phyloP scores from a whole-genome alignment of 805 yeast genomes.

The Ogataea glucozyma region DNA sequence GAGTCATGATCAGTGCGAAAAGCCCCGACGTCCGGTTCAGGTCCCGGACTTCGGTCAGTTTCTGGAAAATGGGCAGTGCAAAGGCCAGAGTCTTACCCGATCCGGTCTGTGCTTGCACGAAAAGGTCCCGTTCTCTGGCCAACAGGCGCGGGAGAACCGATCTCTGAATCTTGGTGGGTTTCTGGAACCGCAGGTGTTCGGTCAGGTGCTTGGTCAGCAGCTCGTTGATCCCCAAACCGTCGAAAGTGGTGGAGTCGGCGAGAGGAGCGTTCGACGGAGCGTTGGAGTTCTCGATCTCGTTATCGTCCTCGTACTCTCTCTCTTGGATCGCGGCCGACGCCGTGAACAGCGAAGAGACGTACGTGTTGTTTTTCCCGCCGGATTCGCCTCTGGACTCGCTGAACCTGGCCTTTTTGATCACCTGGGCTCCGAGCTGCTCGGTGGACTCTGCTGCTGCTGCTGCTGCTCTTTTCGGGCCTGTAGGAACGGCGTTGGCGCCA shows the following conservation, averaged over 20 bases:
- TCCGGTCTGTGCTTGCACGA: conserved; percentile 97
- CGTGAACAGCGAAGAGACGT: conserved; percentile 84
- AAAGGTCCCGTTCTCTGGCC: conserved; percentile 58
- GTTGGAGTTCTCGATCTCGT: conserved; percentile 28
- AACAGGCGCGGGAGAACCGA: conserved; percentile 68
- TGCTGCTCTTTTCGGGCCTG: not conserved
- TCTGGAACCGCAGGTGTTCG: conserved; percentile 52
- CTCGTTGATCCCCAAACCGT: conserved; percentile 66
- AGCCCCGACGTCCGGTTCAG: conserved; percentile 72
- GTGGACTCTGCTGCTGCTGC: conserved; percentile 12
- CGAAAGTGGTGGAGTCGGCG: conserved; percentile 65
- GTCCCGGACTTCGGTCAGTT: conserved; percentile 57
- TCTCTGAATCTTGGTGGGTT: conserved; percentile 88
- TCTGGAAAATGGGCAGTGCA: conserved; percentile 76
- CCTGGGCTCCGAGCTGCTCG: conserved; percentile 24
- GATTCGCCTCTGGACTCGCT: conserved; percentile 50
- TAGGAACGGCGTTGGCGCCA: too few species aligned
- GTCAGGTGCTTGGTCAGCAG: conserved; percentile 54
- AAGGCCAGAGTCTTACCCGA: conserved; percentile 96
- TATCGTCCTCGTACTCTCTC: conserved; percentile 37
- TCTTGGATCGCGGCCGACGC: conserved; percentile 56
- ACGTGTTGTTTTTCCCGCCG: conserved; percentile 61
- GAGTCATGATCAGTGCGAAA: conserved; percentile 85
- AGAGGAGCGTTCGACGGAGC: conserved; percentile 88
- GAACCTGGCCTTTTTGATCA: conserved; percentile 35